These are phyloP conservation scores for Sporothrix phasma DNA, from an alignment of 2,329 filamentous ascomycete species.

Conservation along the genomic window DNA sequence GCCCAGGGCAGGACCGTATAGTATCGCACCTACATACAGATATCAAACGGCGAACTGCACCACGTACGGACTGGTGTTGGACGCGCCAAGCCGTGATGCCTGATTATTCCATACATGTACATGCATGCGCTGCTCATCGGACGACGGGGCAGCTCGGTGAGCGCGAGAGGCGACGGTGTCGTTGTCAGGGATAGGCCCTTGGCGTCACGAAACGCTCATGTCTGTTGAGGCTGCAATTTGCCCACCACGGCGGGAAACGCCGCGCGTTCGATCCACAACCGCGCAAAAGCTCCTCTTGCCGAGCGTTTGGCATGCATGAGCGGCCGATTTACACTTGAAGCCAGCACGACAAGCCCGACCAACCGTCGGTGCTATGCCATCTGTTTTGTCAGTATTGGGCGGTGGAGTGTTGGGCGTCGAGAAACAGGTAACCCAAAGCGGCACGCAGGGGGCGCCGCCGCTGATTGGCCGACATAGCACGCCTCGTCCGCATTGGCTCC, in stretches of 20 bases:
- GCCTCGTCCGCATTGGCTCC: constrained; percentile 8
- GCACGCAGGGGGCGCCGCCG: background rate
- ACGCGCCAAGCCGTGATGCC: too few species aligned
- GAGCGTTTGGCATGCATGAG: too few species aligned
- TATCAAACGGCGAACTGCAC: background rate
- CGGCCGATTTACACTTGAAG: too few species aligned
- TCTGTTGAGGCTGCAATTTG: background rate
- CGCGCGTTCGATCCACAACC: too few species aligned
- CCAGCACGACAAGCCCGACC: too few species aligned
- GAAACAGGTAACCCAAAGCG: background rate
- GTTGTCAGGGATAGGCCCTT: background rate
- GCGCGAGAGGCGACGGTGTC: background rate
- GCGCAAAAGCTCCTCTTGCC: too few species aligned
- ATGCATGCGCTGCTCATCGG: background rate
- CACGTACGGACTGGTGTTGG: too few species aligned
- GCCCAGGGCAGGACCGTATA: background rate
- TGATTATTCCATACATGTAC: background rate
- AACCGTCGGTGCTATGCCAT: background rate
- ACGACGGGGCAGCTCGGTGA: too few species aligned
- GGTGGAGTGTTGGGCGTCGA: background rate
- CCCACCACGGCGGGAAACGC: too few species aligned
- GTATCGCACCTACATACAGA: background rate
- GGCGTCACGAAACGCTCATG: background rate
- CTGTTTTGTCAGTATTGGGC: background rate
- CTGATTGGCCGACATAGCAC: constrained; percentile 7